phyloP scores from a whole-genome alignment of 2,329 filamentous ascomycete species.

The Fusarium lyarnte region DNA sequence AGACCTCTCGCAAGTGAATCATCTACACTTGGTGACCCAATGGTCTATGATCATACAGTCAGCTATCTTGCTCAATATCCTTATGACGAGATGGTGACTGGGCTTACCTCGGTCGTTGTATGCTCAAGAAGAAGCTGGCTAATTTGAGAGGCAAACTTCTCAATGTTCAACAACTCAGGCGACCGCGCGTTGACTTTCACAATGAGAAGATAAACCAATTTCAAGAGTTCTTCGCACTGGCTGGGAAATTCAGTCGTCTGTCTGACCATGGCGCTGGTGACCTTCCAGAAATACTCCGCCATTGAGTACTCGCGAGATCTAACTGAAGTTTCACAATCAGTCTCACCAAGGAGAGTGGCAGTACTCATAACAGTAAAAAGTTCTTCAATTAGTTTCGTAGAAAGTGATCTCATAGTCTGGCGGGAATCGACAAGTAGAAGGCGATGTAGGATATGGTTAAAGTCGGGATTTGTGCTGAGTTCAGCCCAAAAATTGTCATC shows the following conservation, averaged over 20 bases:
- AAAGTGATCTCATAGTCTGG: constrained; percentile 43
- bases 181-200: constrained; percentile 43
- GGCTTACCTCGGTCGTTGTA: constrained; percentile 52
- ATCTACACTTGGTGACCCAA: constrained; percentile 40
- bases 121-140: constrained; percentile 52
- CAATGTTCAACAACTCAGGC: constrained; percentile 46
- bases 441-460: constrained; percentile 36
- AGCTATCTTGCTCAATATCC: not conserved
- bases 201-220: constrained; percentile 53
- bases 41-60: constrained; percentile 31
- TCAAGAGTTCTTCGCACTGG: constrained; percentile 59
- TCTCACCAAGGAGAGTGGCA: not conserved
- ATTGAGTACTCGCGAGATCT: constrained; percentile 18
- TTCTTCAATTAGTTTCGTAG: constrained; percentile 48
- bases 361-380: constrained; percentile 23
- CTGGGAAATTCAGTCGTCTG: constrained; percentile 43
- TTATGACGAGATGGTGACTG: not conserved
- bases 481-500: constrained; percentile 45
- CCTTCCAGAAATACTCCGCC: constrained; percentile 45
- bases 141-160: constrained; percentile 43
- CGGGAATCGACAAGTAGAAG: constrained; percentile 45
- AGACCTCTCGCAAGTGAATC: constrained; percentile 47
- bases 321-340: not conserved
- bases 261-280: constrained; percentile 49
- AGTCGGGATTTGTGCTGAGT: constrained; percentile 32